Percentiles rank a stretch among this genome's conserved stretches.
Evolutionary conservation across 805 yeast species (phyloP).

Genomic region (Ogataea degrootiae): DNA sequence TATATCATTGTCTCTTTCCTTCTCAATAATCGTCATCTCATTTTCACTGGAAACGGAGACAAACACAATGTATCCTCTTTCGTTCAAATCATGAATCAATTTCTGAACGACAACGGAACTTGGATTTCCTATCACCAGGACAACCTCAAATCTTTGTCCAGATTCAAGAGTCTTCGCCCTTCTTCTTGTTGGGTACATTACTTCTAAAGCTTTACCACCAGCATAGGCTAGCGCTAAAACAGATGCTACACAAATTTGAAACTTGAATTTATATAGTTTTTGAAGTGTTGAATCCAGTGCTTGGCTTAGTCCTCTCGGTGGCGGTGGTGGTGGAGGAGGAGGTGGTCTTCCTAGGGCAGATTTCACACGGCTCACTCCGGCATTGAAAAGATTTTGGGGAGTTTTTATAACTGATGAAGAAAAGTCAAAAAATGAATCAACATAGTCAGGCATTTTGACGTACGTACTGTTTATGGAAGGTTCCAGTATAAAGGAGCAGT

Average conservation of each 20-base stretch:
- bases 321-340: conserved; percentile 2
- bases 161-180: conserved; percentile 58
- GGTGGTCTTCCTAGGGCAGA: neutral
- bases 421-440: conserved; percentile 16
- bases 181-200: conserved; percentile 25
- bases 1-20: conserved; percentile 64
- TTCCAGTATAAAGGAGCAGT: too few relatives aligned
- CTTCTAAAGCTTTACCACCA: too few relatives aligned
- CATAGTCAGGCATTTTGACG: conserved; percentile 17
- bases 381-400: conserved; percentile 1
- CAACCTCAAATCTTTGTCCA: conserved; percentile 74
- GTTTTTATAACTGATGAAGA: conserved; percentile 4
- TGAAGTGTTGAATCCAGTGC: too few relatives aligned
- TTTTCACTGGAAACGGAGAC: conserved; percentile 64
- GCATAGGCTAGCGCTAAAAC: conserved; percentile 1
- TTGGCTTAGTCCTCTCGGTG: neutral
- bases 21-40: conserved; percentile 48
- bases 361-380: neutral
- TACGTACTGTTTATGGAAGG: too few relatives aligned
- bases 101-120: conserved; percentile 66
- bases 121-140: conserved; percentile 72
- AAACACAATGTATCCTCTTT: conserved; percentile 77
- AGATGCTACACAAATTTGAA: neutral
- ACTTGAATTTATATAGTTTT: neutral
- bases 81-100: conserved; percentile 68